phyloP scores from a whole-genome alignment of 371 early-diverging fungal genomes.

The Apophysomyces elegans region DNA sequence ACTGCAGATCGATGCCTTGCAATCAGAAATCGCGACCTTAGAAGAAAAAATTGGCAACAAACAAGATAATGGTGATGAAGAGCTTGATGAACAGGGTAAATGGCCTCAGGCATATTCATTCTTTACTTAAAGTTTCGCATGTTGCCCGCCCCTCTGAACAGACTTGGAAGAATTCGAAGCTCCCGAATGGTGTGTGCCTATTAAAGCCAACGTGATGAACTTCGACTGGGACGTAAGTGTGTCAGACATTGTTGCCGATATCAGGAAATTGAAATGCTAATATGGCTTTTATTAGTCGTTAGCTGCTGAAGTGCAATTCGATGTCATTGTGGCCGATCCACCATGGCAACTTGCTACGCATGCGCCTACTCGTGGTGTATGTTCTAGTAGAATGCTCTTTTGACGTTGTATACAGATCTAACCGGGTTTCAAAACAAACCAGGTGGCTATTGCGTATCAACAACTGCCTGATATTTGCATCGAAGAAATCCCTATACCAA shows the following conservation, averaged over 20 bases:
- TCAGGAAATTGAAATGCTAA: too few species aligned
- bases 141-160: slow-evolving; percentile 18
- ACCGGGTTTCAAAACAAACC: not conserved
- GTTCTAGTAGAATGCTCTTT: slow-evolving; percentile 3
- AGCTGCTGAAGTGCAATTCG: slow-evolving; percentile 84
- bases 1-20: slow-evolving; percentile 58
- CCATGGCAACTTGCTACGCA: slow-evolving; percentile 97
- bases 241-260: too few species aligned
- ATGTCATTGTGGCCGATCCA: slow-evolving; percentile 93
- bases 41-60: slow-evolving; percentile 44
- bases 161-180: slow-evolving; percentile 87
- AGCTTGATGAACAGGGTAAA: slow-evolving; percentile 38
- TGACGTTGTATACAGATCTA: too few species aligned
- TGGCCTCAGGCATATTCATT: not conserved
- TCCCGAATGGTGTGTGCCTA: slow-evolving; percentile 94
- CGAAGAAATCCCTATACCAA: slow-evolving; percentile 86
- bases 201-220: slow-evolving; percentile 92
- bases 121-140: not conserved
- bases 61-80: slow-evolving; percentile 31
- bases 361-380: slow-evolving; percentile 90
- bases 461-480: slow-evolving; percentile 92
- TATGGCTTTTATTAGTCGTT: slow-evolving; percentile 51
- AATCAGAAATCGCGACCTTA: slow-evolving; percentile 62
- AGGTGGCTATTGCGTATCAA: slow-evolving; percentile 92
- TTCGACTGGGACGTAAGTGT: slow-evolving; percentile 88